Base-by-base conservation (phyloP, 2,329 filamentous ascomycete genomes). In the Colletotrichum spinosum region DNA sequence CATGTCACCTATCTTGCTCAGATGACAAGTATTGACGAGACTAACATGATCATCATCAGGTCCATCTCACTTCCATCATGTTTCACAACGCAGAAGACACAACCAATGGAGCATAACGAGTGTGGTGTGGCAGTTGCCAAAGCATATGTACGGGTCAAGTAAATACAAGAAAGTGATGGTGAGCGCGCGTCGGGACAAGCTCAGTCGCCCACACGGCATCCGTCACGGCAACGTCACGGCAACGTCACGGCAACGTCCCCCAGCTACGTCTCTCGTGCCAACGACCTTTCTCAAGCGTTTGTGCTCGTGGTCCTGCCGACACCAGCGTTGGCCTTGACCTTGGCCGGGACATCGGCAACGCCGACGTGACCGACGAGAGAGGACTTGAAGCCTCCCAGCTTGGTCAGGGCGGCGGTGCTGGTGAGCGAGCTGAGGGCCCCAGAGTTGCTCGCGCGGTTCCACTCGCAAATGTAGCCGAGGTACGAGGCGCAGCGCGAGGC, bases 381-480 rank as follows among this genome's bases (percentile, higher is more conserved):
- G 3, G 55, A 64, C 59, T 73, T 70, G 57, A 68, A 62, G 44
- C 64, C 50, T 7, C 65, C 67, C 33, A 73, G 56, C 13, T 60
- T 69, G 9, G 57, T 56, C 4, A 71, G 35, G 9, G 61, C 68
- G 5, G 48, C 61, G 35, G 55, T 42, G 60, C 64, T 69, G 9
- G 67, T 57, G 34, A 68, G 55, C 7, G 54, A 58, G 17, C 55
- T 66, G 38, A 71, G 52, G 3, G 64, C 34, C 12, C 68, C 68
- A 3, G 65, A 69, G 39, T 62, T 59, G 3, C 54, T 49, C 7
- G 63, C 41, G 5, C 69, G 66, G 61, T 74, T 73, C 70, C 70
- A 71, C 34, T 72, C 70, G 25, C 67, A 68, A 9, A 70, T 70
- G 45, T 73, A 72, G 1, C 72, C 72, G 0, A 73, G 66, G 5